Base-by-base conservation (phyloP, 2,329 filamentous ascomycete species). In the Endothia cerciana region DNA sequence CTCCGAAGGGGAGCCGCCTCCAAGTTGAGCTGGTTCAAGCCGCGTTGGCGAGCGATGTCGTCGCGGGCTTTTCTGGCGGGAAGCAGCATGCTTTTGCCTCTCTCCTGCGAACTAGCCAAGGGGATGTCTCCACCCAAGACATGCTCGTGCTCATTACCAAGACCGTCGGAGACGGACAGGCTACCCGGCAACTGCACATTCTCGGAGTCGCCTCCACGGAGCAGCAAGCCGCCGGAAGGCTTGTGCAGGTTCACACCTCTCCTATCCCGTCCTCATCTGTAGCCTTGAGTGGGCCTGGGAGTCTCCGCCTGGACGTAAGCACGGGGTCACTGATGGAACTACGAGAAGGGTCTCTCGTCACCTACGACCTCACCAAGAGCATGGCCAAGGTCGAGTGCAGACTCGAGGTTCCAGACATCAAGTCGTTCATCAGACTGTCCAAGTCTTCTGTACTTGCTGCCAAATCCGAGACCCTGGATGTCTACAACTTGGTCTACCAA, bases 401-500 rank as follows among this genome's bases (percentile, higher is more conserved):
- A 17, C 78, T 89, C 33, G 77, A 81, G 6, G 78, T 85, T 49
- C 77, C 82, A 5, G 82, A 79, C 1, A 80, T 87, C 2, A 80
- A 81, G 25, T 90, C 89, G 1, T 91, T 92, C 71, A 73, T 90
- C 7, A 84, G 89, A 7, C 78, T 93, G 0, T 91, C 89, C 8
- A 85, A 85, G 65, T 87, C 89, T 8, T 87, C 90, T 4, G 76
- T 92, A 1, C 81, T 94, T 55, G 83, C 87, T 1, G 81, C 86
- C n/a, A 88, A 87, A 0, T 72, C 81, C 0, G 77, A 81, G 11
- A 81, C 82, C 0, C 83, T 91, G 49, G 82, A 80, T 51, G 80
- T 92, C 17, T 91, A 90, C 74, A 92, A 93, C 75, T 86, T 89
- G 41, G 86, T 89, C 66, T 93, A 88, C 74, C 85, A 80, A 38